A percentile compares a stretch with the other conserved stretches of the same genome.
These are phyloP conservation scores for Dacryopinax spathularia DNA, from an alignment of 768 basidiomycete genomes.

Conservation along the genomic window DNA sequence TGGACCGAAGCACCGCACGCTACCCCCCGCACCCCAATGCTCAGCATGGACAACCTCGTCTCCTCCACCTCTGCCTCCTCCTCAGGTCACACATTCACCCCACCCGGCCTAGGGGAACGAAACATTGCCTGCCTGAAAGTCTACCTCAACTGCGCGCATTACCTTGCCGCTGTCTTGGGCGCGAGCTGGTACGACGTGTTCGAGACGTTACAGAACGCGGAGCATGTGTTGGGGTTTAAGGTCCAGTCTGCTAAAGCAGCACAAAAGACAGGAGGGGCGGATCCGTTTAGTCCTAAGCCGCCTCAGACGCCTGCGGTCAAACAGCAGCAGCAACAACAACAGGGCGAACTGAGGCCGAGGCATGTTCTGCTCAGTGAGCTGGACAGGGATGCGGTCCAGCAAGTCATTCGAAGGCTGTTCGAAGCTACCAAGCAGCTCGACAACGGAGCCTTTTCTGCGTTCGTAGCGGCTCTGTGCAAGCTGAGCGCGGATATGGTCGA, in stretches of 20 bases:
- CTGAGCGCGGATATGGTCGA: conserved; percentile 88
- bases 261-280: background rate
- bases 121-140: conserved; percentile 86
- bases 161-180: conserved; percentile 74
- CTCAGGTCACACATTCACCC: conserved; percentile 30
- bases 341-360: conserved; percentile 24
- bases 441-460: conserved; percentile 66
- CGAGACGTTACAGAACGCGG: conserved; percentile 87
- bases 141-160: conserved; percentile 58
- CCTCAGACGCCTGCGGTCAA: conserved; percentile 15
- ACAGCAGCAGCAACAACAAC: conserved; percentile 13
- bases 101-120: conserved; percentile 70
- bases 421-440: conserved; percentile 75
- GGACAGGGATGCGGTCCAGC: conserved; percentile 59
- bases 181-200: conserved; percentile 84
- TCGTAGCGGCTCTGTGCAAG: conserved; percentile 64
- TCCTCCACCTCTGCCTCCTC: conserved; percentile 27
- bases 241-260: background rate
- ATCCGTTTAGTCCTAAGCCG: conserved; percentile 16
- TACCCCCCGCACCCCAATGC: background rate
- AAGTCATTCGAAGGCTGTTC: conserved; percentile 68
- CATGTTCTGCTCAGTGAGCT: conserved; percentile 58
- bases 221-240: conserved; percentile 57
- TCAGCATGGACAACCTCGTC: conserved; percentile 43
- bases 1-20: conserved; percentile 21